These are phyloP conservation scores for Apiotrichum domesticum DNA, from an alignment of 1,284 basidiomycete species.

Conservation along the genomic window DNA sequence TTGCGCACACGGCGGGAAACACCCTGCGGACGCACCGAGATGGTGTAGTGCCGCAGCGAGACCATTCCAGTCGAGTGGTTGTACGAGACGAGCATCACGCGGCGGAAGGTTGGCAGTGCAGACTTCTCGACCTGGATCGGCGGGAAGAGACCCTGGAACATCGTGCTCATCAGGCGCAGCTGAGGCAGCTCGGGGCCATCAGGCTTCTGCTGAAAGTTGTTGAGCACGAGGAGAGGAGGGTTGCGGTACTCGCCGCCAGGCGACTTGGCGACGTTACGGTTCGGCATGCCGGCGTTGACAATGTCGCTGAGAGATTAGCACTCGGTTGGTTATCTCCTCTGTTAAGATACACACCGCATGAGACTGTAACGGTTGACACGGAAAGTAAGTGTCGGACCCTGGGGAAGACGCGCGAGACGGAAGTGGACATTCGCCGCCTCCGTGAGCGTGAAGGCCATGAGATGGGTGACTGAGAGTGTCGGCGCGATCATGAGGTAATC, in stretches of 20 bases:
- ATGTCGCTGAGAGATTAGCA: constrained; percentile 13
- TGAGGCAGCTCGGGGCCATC: constrained; percentile 47
- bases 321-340: too few species aligned
- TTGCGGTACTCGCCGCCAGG: constrained; percentile 46
- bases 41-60: constrained; percentile 90
- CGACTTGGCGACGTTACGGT: constrained; percentile 44
- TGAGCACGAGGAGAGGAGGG: constrained; percentile 49
- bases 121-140: constrained; percentile 59
- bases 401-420: constrained; percentile 79
- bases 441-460: constrained; percentile 85
- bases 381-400: constrained; percentile 92
- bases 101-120: constrained; percentile 74
- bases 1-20: constrained; percentile 87
- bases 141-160: constrained; percentile 54
- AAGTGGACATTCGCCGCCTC: constrained; percentile 71
- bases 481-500: constrained; percentile 93
- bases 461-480: constrained; percentile 82
- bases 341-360: constrained; percentile 53
- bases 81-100: constrained; percentile 90
- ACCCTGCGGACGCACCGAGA: constrained; percentile 90
- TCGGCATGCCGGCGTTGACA: constrained; percentile 7
- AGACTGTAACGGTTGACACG: constrained; percentile 87
- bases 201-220: constrained; percentile 49
- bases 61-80: constrained; percentile 81
- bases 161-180: constrained; percentile 51